Base-by-base conservation (phyloP, 768 basidiomycete species). In the Strobilomyces confusus region DNA sequence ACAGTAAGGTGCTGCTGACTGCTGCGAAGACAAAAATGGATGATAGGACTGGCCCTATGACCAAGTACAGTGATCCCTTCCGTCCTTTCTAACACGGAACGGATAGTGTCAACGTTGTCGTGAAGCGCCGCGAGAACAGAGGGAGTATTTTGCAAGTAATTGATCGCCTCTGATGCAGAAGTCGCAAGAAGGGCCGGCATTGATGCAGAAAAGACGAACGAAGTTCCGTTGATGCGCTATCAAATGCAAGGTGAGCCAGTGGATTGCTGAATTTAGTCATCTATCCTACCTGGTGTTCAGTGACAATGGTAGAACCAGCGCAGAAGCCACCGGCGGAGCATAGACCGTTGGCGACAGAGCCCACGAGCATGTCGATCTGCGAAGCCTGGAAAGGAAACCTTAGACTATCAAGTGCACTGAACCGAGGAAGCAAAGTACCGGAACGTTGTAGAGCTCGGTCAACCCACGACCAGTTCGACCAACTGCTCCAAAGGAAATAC, bases 171-270 rank as follows among this genome's bases (percentile, higher is more conserved):
- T 0, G 91, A 94, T 2, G 85, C 91, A 59, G 87, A 83, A 58
- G 93, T 93, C 19, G 92, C 85, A 36, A 98, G 84, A 40, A 95
- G 79, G 3, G 92, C 82, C 0, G 97, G 97, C 75, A 95, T 84
- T 3, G 95, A 85, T 17, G 97, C 97, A 1, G 95, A 97, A 76
- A 93, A 99, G 54, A 99, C 93, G 68, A 92, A 95, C 0, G 93
- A 84, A 4, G 92, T 86, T 15, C 91, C 92, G 67, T 98, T 98
- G 80, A 95, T 97, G 43, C 93, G 93, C 83, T 97, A 63, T 32
- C 17, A 32, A 23, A 44, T 12, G 1, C n/a, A 53, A 46, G 29
- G 22, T 13, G 6, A n/a, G 26, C 46, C 4, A 34, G 26, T 11
- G 23, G 1, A 38, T 40, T 20, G 23, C 26, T 12, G 19, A 49